phyloP scores from a whole-genome alignment of 1,139 yeast genomes.

The Pichia norvegensis region DNA sequence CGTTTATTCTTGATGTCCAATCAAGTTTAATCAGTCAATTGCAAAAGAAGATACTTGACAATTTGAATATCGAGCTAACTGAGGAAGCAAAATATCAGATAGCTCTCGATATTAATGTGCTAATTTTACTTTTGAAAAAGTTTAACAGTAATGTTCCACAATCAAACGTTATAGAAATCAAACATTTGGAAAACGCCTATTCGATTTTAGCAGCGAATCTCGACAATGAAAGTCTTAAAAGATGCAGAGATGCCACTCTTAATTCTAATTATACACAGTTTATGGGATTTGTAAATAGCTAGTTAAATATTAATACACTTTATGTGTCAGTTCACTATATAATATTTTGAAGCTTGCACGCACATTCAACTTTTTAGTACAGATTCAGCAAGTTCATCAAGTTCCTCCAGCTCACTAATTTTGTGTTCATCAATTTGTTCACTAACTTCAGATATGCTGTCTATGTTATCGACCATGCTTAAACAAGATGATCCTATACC shows the following conservation, averaged over 20 bases:
- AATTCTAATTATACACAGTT: constrained; percentile 22
- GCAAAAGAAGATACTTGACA: constrained; percentile 18
- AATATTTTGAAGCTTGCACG: too few relatives aligned
- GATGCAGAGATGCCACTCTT: constrained; percentile 17
- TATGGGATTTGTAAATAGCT: constrained; percentile 19
- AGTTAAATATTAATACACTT: background rate
- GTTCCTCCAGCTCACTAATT: constrained; percentile 16
- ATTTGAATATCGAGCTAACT: constrained; percentile 13
- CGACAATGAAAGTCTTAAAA: constrained; percentile 15
- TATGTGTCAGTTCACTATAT: too few relatives aligned
- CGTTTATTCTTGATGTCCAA: constrained; percentile 19
- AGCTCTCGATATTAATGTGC: constrained; percentile 22
- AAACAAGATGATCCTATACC: background rate
- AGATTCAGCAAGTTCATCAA: constrained; percentile 28
- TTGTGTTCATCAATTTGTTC: background rate
- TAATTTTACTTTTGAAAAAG: constrained; percentile 18
- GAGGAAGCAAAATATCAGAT: constrained; percentile 23
- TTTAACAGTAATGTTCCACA: constrained; percentile 15
- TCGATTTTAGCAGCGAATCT: constrained; percentile 17
- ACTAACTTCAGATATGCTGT: background rate
- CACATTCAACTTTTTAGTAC: constrained; percentile 18
- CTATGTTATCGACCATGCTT: background rate
- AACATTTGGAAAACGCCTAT: constrained; percentile 15
- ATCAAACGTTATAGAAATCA: constrained; percentile 15
- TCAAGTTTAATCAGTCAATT: constrained; percentile 19